phyloP scores from a whole-genome alignment of 1,139 yeast genomes.

The Saccharomycopsis phalli region DNA sequence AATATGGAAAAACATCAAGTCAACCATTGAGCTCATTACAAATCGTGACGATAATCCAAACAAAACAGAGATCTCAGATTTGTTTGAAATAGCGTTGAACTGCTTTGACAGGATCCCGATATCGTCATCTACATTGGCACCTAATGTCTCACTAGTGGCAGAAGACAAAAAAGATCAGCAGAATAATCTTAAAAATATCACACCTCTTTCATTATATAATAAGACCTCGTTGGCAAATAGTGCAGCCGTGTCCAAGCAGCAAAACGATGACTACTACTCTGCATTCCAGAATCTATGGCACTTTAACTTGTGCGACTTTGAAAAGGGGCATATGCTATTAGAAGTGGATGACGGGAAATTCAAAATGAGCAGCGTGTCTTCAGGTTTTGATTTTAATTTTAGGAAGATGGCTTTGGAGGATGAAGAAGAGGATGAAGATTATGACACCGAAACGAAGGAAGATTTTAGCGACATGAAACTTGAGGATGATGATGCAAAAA shows the following conservation, averaged over 20 bases:
- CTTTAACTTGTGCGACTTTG: conserved; percentile 60
- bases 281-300: conserved; percentile 74
- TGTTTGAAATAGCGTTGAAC: conserved; percentile 47
- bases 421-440: conserved; percentile 1
- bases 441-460: too few relatives aligned
- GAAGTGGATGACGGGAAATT: conserved; percentile 35
- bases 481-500: too few relatives aligned
- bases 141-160: conserved; percentile 22
- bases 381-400: conserved; percentile 45
- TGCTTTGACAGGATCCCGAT: conserved; percentile 61
- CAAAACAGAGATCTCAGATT: conserved; percentile 28
- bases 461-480: too few relatives aligned
- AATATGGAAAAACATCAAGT: conserved; percentile 54
- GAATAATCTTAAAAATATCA: conserved; percentile 8
- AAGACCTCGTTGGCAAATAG: conserved; percentile 24
- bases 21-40: conserved; percentile 36
- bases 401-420: conserved; percentile 23
- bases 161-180: conserved; percentile 14
- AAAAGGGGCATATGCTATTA: conserved; percentile 36
- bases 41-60: conserved; percentile 23
- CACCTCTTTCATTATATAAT: conserved; percentile 16
- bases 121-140: conserved; percentile 34
- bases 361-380: conserved; percentile 34
- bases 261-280: conserved; percentile 48
- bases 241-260: conserved; percentile 26